Base-by-base conservation (phyloP, 2,329 filamentous ascomycete genomes). In the Myriosclerotinia curreyana region DNA sequence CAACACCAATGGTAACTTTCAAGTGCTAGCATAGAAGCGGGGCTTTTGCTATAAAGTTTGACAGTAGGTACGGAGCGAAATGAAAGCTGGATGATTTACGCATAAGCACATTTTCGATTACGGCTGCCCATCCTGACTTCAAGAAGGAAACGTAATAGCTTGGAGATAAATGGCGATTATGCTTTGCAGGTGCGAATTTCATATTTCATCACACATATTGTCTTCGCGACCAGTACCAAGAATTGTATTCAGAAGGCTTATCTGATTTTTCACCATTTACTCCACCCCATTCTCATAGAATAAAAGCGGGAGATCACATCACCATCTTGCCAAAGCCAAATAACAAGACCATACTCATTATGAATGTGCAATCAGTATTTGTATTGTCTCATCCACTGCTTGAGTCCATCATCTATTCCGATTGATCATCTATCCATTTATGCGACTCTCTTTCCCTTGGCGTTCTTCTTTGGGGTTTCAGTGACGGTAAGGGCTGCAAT, bases 381-480 rank as follows among this genome's bases (percentile, higher is more conserved):
- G 22, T 51, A 50, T 59, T 58, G 52, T 58, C 42, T 63, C 61
- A 63, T 63, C 61, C 52, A 59, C 61, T 63, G 61, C 61, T 49
- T 49, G 52, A 63, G 49, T 25, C 54, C 53, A 38, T 56, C 42
- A 62, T 46, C 60, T 51, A 59, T 25, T 17, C 42, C n/a, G 8
- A 9, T 9, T 25, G 9, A 15, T 34, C 31, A 14, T 31, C 34
- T 17, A 61, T n/a, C 34, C 44, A 58, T 63, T 69, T 71, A 71
- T 68, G 74, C 74, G 61, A 66, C 67, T 70, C 73, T 68, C 73
- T 75, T 75, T 65, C 74, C 74, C 70, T 74, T 76, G 64, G 71
- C 70, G 69, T 92, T 86, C 80, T 86, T 85, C 79, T 84, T 84
- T 71, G 82, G 82, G 69, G 83, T 82, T 71, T 86, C 83, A 75